A percentile compares a stretch with the other conserved stretches of the same genome.
Evolutionary conservation across 2,329 filamentous ascomycete species (phyloP).

Genomic region (Pseudocercospora crystallina): DNA sequence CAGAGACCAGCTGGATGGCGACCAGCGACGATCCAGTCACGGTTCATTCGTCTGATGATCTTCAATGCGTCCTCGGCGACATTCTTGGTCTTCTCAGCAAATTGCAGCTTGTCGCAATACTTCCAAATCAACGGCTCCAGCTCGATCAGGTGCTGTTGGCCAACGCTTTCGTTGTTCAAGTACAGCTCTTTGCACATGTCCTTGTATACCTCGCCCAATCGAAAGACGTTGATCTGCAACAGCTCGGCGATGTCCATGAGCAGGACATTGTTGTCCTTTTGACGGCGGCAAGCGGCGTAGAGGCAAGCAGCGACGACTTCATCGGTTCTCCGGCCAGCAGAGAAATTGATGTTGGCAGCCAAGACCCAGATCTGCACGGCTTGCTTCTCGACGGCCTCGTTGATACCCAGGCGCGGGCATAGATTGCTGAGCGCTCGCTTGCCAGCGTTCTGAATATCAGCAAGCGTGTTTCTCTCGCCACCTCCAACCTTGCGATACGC

Average conservation of each 20-base stretch:
- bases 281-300: constrained; percentile 81
- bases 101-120: constrained; percentile 89
- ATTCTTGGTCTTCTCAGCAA: constrained; percentile 74
- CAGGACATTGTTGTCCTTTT: constrained; percentile 80
- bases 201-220: constrained; percentile 87
- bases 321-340: constrained; percentile 80
- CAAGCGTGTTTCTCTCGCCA: constrained; percentile 53
- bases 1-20: constrained; percentile 91
- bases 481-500: constrained; percentile 47
- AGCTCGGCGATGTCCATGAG: constrained; percentile 94
- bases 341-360: constrained; percentile 63
- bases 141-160: constrained; percentile 62
- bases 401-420: constrained; percentile 40
- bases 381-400: constrained; percentile 37
- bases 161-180: constrained; percentile 53
- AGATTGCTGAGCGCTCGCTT: constrained; percentile 43
- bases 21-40: constrained; percentile 96
- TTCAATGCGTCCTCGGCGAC: constrained; percentile 86
- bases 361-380: constrained; percentile 46
- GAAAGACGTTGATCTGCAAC: constrained; percentile 83
- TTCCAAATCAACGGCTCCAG: constrained; percentile 88
- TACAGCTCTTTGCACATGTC: constrained; percentile 68
- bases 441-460: constrained; percentile 53
- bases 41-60: constrained; percentile 87
- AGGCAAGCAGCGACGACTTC: constrained; percentile 88